These are phyloP conservation scores for Plantago lanceolata DNA, from an alignment of 305 asterid species.

Conservation along the genomic window DNA sequence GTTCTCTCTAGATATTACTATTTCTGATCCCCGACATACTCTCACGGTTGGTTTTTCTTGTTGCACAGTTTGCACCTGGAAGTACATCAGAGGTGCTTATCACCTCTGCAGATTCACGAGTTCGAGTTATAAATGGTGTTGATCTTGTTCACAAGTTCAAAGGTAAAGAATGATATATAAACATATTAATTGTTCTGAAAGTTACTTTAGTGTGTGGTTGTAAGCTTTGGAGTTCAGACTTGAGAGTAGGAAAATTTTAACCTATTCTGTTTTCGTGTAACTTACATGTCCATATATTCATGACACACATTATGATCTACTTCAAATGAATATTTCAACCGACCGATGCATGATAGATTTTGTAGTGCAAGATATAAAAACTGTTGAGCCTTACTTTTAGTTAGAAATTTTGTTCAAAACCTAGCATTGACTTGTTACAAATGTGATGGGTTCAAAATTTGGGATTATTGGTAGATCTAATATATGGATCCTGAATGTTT, in stretches of 20 bases:
- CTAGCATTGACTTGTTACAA: neutral
- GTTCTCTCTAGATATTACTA: neutral
- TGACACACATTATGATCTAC: neutral
- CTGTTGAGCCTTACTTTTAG: too few relatives aligned
- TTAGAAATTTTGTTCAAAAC: too few relatives aligned
- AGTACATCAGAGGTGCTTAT: conserved; percentile 89
- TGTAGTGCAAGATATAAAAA: neutral
- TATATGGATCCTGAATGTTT: conserved; percentile 20
- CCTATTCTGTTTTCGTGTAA: neutral
- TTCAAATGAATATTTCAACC: too few relatives aligned
- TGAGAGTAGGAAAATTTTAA: neutral
- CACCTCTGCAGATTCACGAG: conserved; percentile 93
- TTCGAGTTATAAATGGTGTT: conserved; percentile 76
- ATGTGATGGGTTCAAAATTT: conserved; percentile 14
- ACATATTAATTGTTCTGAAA: neutral
- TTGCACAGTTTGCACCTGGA: conserved; percentile 85
- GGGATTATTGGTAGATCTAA: conserved; percentile 1
- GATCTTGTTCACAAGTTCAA: conserved; percentile 92
- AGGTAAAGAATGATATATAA: conserved; percentile 40
- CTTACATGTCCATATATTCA: neutral
- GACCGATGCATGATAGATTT: too few relatives aligned
- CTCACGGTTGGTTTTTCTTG: conserved; percentile 24
- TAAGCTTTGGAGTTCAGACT: neutral
- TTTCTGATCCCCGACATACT: conserved; percentile 3
- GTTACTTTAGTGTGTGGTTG: neutral